A percentile compares a stretch with the other conserved stretches of the same genome.
phyloP scores from a whole-genome alignment of 768 basidiomycete species.

The Chlorophyllum brunneum region DNA sequence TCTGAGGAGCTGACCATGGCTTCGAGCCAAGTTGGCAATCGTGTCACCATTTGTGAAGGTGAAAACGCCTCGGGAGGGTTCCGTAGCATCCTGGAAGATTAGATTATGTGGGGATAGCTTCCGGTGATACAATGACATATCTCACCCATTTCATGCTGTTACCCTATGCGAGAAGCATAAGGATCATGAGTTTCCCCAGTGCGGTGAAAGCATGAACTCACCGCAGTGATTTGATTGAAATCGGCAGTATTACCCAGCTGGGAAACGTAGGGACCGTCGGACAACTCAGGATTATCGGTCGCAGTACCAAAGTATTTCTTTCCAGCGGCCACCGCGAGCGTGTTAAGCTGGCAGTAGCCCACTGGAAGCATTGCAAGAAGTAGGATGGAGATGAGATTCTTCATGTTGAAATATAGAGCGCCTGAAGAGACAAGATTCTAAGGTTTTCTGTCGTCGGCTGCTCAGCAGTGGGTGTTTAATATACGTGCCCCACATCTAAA shows the following conservation, averaged over 20 bases:
- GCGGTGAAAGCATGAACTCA: constrained; percentile 13
- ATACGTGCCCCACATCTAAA: not conserved
- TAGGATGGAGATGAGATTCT: not conserved
- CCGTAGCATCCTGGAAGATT: constrained; percentile 39
- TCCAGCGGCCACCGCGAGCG: constrained; percentile 37
- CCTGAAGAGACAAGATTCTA: no score
- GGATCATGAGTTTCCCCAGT: not conserved
- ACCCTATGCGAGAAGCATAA: constrained; percentile 17
- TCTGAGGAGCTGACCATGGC: constrained; percentile 43
- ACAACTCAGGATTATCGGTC: constrained; percentile 43
- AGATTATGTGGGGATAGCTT: not conserved
- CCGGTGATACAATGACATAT: no score
- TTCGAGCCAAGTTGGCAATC: constrained; percentile 41
- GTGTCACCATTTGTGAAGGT: constrained; percentile 45
- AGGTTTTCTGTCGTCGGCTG: not conserved
- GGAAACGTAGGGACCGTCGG: constrained; percentile 34
- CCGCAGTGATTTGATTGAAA: constrained; percentile 45
- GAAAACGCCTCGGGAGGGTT: constrained; percentile 45
- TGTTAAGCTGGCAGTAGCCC: constrained; percentile 47
- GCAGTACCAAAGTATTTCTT: constrained; percentile 49
- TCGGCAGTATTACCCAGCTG: constrained; percentile 33
- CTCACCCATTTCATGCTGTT: constrained; percentile 51
- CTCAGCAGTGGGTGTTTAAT: not conserved
- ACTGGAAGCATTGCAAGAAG: constrained; percentile 9
- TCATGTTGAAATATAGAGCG: not conserved